Percentiles rank a stretch among this genome's conserved stretches.
phyloP scores from a whole-genome alignment of 2,329 filamentous ascomycete genomes.

The Parasarocladium wereldwijsianum region DNA sequence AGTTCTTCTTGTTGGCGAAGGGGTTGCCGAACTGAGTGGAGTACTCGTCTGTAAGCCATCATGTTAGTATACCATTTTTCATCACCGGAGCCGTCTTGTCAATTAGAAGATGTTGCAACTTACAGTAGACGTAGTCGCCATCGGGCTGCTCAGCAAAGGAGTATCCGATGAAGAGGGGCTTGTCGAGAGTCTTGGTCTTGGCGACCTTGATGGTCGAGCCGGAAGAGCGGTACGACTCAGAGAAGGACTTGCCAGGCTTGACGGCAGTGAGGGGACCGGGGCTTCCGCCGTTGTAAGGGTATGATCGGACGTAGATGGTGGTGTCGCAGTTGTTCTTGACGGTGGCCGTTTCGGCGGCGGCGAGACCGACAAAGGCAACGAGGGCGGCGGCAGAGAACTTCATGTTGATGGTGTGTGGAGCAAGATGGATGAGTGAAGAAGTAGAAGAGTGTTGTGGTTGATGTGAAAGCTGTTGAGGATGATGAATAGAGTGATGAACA shows the following conservation, averaged over 20 bases:
- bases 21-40: constrained; percentile 22
- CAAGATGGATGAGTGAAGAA: too few relatives aligned
- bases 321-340: constrained; percentile 20
- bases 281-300: constrained; percentile 16
- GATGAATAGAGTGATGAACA: too few relatives aligned
- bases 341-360: constrained; percentile 19
- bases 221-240: constrained; percentile 17
- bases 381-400: constrained; percentile 13
- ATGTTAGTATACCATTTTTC: too few relatives aligned
- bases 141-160: constrained; percentile 20
- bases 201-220: constrained; percentile 29
- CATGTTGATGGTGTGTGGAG: constrained; percentile 13
- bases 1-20: constrained; percentile 21
- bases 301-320: constrained; percentile 22
- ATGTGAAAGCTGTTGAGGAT: too few relatives aligned
- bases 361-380: constrained; percentile 17
- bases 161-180: constrained; percentile 26
- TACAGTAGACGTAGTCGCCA: constrained; percentile 16
- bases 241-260: constrained; percentile 17
- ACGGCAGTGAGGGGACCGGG: constrained; percentile 18
- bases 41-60: background rate
- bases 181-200: constrained; percentile 19
- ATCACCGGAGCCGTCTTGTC: too few relatives aligned
- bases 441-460: too few relatives aligned
- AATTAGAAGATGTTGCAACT: constrained; percentile 6